Percentiles rank a stretch among this genome's conserved stretches.
phyloP scores from a whole-genome alignment of 2,329 filamentous ascomycete species.

The Colletotrichum sojae region DNA sequence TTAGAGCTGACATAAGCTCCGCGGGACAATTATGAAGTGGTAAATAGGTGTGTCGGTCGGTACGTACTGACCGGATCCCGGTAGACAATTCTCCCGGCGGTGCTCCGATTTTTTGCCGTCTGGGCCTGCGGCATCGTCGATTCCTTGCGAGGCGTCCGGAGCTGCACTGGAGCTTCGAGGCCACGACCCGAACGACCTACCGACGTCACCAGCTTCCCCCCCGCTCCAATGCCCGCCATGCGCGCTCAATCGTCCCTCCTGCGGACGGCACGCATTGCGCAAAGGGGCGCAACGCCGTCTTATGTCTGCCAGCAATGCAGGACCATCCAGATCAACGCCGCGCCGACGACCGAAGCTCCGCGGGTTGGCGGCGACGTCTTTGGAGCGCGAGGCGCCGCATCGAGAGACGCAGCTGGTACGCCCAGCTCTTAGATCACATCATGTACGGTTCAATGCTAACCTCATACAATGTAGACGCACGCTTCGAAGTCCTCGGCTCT shows the following conservation, averaged over 20 bases:
- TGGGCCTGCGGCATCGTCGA: not conserved
- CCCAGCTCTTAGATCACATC: no score
- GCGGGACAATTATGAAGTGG: no score
- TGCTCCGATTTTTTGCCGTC: constrained; percentile 35
- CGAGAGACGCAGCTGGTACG: constrained; percentile 66
- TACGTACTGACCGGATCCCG: not conserved
- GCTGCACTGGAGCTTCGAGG: constrained; percentile 24
- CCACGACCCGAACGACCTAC: constrained; percentile 25
- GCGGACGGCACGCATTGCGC: constrained; percentile 51
- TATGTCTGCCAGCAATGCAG: constrained; percentile 71
- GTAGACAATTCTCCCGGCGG: not conserved
- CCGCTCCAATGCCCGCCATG: constrained; percentile 52
- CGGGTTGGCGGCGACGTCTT: constrained; percentile 68
- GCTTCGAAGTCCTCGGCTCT: constrained; percentile 92
- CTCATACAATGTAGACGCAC: constrained; percentile 76
- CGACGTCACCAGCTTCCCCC: constrained; percentile 34
- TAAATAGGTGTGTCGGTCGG: not conserved
- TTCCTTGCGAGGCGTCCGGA: constrained; percentile 14
- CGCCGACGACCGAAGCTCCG: constrained; percentile 70
- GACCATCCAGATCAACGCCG: constrained; percentile 73
- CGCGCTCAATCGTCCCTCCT: constrained; percentile 58
- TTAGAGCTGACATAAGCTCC: no score
- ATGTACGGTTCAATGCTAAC: not conserved
- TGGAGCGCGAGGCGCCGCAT: constrained; percentile 60
- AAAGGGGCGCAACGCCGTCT: constrained; percentile 45